Conservation (phyloP, 768 basidiomycete genomes). For the Suillus subaureus region DNA sequence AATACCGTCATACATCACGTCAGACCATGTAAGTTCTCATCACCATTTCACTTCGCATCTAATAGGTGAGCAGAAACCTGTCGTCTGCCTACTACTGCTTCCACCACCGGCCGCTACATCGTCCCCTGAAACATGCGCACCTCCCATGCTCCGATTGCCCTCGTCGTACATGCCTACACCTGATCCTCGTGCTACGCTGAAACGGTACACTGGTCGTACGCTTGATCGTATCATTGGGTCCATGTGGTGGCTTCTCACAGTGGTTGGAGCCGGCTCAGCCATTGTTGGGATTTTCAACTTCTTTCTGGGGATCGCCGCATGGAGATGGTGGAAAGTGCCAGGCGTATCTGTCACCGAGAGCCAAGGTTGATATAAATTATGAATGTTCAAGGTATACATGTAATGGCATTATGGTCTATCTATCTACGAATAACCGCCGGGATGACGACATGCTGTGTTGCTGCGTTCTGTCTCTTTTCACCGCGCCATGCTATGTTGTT, state of each 20-base stretch:
- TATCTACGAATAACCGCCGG: too few relatives aligned
- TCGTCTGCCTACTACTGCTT: constrained; percentile 72
- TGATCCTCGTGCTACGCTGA: constrained; percentile 54
- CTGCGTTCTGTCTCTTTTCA: too few relatives aligned
- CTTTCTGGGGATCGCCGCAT: constrained; percentile 64
- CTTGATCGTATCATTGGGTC: constrained; percentile 79
- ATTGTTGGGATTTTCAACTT: constrained; percentile 74
- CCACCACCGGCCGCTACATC: constrained; percentile 34
- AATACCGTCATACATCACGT: constrained; percentile 81
- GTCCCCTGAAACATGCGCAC: constrained; percentile 27
- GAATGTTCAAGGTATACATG: not conserved
- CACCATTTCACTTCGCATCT: constrained; percentile 3
- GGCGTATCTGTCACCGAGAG: constrained; percentile 17
- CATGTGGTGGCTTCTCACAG: constrained; percentile 74
- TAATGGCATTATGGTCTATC: not conserved
- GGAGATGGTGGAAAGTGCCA: constrained; percentile 55
- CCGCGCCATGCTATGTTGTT: too few relatives aligned
- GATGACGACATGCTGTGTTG: too few relatives aligned
- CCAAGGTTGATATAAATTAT: not conserved
- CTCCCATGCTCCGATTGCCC: constrained; percentile 55
- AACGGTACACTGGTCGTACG: constrained; percentile 63
- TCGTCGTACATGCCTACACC: constrained; percentile 50
- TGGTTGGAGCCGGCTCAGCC: constrained; percentile 78
- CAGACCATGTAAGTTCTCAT: constrained; percentile 74
- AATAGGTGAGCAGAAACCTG: constrained; percentile 68